Conservation (phyloP, 371 early-diverging fungal species). For the Rhizomucor miehei region DNA sequence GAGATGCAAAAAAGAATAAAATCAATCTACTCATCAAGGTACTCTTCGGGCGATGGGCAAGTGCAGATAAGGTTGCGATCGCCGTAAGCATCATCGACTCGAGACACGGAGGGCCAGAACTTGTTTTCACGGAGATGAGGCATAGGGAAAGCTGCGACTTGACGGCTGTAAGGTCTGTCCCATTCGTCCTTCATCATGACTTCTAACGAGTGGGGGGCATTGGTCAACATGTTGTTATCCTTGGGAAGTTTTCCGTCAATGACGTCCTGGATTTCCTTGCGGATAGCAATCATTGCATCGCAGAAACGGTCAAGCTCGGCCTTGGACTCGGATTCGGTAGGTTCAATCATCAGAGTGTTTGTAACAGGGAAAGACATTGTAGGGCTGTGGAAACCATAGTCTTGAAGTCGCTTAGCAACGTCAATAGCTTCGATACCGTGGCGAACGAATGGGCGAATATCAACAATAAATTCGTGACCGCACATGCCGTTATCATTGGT, state of each 20-base stretch:
- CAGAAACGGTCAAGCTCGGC: constrained; percentile 94
- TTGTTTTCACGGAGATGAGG: constrained; percentile 77
- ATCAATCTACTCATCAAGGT: constrained; percentile 11
- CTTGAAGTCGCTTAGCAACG: constrained; percentile 96
- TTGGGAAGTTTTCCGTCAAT: constrained; percentile 80
- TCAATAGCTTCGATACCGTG: constrained; percentile 91
- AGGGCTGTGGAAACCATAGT: constrained; percentile 97
- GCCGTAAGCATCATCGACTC: constrained; percentile 95
- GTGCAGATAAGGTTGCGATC: constrained; percentile 93
- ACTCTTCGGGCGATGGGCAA: constrained; percentile 71
- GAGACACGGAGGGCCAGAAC: constrained; percentile 92
- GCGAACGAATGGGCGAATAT: constrained; percentile 83
- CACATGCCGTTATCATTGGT: constrained; percentile 92
- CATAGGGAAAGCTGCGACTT: constrained; percentile 91
- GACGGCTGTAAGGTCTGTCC: constrained; percentile 82
- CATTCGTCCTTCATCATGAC: constrained; percentile 74
- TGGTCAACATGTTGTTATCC: constrained; percentile 82
- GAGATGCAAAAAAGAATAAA: too few species aligned
- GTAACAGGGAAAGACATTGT: constrained; percentile 99
- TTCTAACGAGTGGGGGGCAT: constrained; percentile 87
- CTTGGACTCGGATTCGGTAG: constrained; percentile 95
- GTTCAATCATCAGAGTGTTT: constrained; percentile 98
- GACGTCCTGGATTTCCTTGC: constrained; percentile 85
- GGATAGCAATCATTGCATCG: constrained; percentile 95
- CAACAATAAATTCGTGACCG: constrained; percentile 98